Percentiles rank a stretch among this genome's conserved stretches.
These are phyloP conservation scores for Diaporthe nobilis DNA, from an alignment of 2,329 filamentous ascomycete species.

Conservation along the genomic window DNA sequence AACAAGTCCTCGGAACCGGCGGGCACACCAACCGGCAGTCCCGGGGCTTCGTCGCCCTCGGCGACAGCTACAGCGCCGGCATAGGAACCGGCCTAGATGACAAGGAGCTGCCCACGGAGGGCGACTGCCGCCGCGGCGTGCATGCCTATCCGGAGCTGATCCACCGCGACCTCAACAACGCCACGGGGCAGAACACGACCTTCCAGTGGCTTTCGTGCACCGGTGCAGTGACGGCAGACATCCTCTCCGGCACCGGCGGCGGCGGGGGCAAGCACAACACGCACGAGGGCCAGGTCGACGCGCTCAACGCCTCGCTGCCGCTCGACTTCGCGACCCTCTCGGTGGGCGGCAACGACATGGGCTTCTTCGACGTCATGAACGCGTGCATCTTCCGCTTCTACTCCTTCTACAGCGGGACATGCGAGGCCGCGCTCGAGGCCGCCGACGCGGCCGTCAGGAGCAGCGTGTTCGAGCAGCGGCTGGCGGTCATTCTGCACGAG, in stretches of 20 bases:
- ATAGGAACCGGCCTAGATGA: constrained; percentile 61
- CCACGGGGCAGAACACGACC: constrained; percentile 46
- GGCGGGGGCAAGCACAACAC: constrained; percentile 38
- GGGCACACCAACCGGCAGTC: constrained; percentile 8
- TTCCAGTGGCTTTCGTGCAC: constrained; percentile 64
- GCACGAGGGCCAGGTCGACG: constrained; percentile 56
- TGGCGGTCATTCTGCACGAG: constrained; percentile 57
- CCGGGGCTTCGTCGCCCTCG: constrained; percentile 58
- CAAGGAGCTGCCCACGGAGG: constrained; percentile 48
- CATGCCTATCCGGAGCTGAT: constrained; percentile 60
- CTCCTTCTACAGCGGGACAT: constrained; percentile 62
- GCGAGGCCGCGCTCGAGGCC: constrained; percentile 55
- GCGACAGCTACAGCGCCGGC: constrained; percentile 64
- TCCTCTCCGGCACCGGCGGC: constrained; percentile 51
- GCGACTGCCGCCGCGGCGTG: constrained; percentile 58
- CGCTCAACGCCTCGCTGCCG: constrained; percentile 54
- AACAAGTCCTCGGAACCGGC: constrained; percentile 33
- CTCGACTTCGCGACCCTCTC: constrained; percentile 61
- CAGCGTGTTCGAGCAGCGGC: constrained; percentile 55
- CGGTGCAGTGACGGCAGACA: constrained; percentile 57
- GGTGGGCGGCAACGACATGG: constrained; percentile 64
- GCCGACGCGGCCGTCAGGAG: constrained; percentile 53
- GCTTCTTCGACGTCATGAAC: constrained; percentile 65
- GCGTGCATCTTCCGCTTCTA: constrained; percentile 66
- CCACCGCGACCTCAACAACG: constrained; percentile 52